Base-by-base conservation (phyloP, 345 rosid genomes). In the Laguncularia racemosa region DNA sequence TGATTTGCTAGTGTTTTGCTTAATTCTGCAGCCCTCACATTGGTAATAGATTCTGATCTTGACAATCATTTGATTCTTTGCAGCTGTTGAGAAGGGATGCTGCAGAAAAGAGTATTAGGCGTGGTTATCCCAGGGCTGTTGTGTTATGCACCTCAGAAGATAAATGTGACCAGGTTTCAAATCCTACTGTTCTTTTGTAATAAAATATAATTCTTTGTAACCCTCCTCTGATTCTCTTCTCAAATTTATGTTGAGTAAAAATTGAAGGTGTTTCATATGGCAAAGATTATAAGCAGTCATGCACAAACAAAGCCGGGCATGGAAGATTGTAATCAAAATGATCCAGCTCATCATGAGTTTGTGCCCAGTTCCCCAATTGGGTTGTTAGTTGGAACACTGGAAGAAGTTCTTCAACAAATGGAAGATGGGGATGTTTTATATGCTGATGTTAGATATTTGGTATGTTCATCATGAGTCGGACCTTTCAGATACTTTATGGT, bases 371-470 rank as follows among this genome's bases (percentile, higher is more conserved):
- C 69, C 60, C 83, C 95, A 14, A 77, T 88, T 65, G 96, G 85
- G 73, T 78, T 92, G 93, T 83, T 86, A 45, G 95, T 89, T 46
- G 96, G 93, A 66, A 92, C 95, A 18, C 93, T 96, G 57, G 91
- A 96, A 47, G 82, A 96, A 75, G 71, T 92, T 71, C 98, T 89
- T 67, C 91, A 84, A 64, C 96, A 88, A 69, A 86, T 86, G 53
- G 82, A 77, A 57, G 95, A 84, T 1, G 92, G 85, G n/a, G 87
- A 88, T 71, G 74, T 92, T 73, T 86, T 81, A 57, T 81, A 84
- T 70, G 88, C 85, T 64, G 95, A 86, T 74, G 81, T 88, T 56
- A 78, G 77, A 67, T 82, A 79, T 61, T 50, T 82, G 84, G 91
- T 81, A 71, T 64, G 79, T 48, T 33, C 11, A 7, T 33, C 40